Base-by-base conservation (phyloP, 805 yeast species). In the Candida fluviatilis region DNA sequence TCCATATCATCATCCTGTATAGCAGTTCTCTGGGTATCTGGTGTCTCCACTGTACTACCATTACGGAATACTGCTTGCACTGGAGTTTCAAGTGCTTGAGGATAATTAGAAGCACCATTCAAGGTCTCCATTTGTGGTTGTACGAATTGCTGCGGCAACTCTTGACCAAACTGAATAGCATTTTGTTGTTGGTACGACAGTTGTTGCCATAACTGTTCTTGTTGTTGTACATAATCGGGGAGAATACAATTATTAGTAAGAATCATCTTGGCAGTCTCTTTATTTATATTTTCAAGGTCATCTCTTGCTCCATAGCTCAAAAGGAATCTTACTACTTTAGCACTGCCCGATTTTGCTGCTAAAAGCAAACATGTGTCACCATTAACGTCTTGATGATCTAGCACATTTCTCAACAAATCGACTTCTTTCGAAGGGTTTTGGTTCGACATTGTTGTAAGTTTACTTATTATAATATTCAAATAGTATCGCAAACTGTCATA, bases 281-380 rank as follows among this genome's bases (percentile, higher is more conserved):
- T 60, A 41, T 55, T 54, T 47, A 69, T 48, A 57, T 73, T 68
- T 32, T 54, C 52, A 36, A 68, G 53, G 59, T 71, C 82, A 49
- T 69, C 76, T 51, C 73, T 62, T 6, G 97, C 97, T 26, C 97
- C 96, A 39, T 86, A 84, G 45, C 86, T 90, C 36, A 93, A 60
- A 35, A 93, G 69, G 45, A 84, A 86, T 45, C 84, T 87, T 7
- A 84, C 90, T 39, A 93, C 75, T 32, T 84, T 80, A 34, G 71
- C 57, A 36, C 82, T 75, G 6, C 95, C 95, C 6, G 76, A 63
- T 26, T 78, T 69, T 12, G 79, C 76, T 0, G 95, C 89, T 32
- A 91, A 66, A 51, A 88, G 95, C 35, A 89, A 63, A 5, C 95
- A 87, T 0, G 96, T 87, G 49, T 89, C 87, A 4, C 97, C 97